Percentiles rank a stretch among this genome's conserved stretches.
These are phyloP conservation scores for Calonectria leucothoes DNA, from an alignment of 2,329 filamentous ascomycete species.

Conservation along the genomic window DNA sequence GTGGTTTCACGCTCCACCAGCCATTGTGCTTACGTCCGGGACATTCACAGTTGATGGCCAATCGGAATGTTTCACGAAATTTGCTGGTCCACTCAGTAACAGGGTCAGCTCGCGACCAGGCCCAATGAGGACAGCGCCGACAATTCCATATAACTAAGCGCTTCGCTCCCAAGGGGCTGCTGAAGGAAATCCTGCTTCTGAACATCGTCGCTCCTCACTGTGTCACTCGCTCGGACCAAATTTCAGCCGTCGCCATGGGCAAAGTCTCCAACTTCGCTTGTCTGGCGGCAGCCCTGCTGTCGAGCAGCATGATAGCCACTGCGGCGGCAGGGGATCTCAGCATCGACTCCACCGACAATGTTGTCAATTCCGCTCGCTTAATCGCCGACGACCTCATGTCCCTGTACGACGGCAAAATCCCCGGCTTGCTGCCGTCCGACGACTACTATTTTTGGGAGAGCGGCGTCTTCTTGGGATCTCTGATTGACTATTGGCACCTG, in stretches of 20 bases:
- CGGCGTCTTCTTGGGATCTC: not conserved
- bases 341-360: not conserved
- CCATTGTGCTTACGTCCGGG: not conserved
- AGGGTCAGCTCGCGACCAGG: not conserved
- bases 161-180: not conserved
- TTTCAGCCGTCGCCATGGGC: not conserved
- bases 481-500: not conserved
- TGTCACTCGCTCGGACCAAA: not conserved
- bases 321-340: not conserved
- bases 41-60: not conserved
- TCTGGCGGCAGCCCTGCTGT: not conserved
- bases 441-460: not conserved
- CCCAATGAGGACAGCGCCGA: not conserved
- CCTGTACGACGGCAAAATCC: not conserved
- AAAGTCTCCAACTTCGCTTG: not conserved
- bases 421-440: not conserved
- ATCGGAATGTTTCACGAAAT: not conserved
- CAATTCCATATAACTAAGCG: not conserved
- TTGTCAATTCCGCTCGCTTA: not conserved
- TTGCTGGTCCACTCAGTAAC: not conserved
- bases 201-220: not conserved
- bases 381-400: not conserved
- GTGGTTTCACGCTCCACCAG: not conserved
- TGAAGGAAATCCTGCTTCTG: not conserved
- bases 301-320: not conserved